A percentile compares a stretch with the other conserved stretches of the same genome.
Conservation (phyloP, 495 filamentous ascomycete genomes). For the Cercophora newfieldiana region DNA sequence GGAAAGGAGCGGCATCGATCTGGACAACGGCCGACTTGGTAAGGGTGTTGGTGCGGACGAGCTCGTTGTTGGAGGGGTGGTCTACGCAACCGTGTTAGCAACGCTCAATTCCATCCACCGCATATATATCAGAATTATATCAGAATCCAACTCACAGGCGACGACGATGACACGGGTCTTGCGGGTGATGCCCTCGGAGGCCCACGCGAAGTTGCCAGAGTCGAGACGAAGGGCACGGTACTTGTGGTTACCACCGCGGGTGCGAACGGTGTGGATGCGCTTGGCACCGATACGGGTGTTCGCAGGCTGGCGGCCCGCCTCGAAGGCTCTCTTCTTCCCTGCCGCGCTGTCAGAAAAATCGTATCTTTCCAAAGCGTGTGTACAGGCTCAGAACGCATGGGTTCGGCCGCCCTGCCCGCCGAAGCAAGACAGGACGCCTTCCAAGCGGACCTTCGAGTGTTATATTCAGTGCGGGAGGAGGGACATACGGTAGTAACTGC, state of each 20-base stretch:
- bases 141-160: conserved; percentile 52
- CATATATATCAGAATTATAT: too few species aligned
- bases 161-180: conserved; percentile 98
- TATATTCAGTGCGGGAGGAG: conserved; percentile 22
- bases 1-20: conserved; percentile 96
- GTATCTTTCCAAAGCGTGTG: conserved; percentile 36
- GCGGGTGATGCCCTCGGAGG: conserved; percentile 92
- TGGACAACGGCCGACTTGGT: conserved; percentile 98
- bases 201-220: conserved; percentile 99
- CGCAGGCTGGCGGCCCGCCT: conserved; percentile 97
- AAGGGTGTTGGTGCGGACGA: conserved; percentile 99
- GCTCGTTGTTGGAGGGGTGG: conserved; percentile 99
- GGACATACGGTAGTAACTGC: conserved; percentile 41
- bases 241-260: conserved; percentile 98
- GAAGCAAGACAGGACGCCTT: conserved; percentile 22
- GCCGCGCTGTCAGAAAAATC: conserved; percentile 37
- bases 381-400: conserved; percentile 64
- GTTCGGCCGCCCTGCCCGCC: conserved; percentile 17
- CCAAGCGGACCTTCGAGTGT: conserved; percentile 58
- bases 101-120: neutral
- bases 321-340: conserved; percentile 92
- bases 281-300: conserved; percentile 98
- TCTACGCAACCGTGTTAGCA: conserved; percentile 28
- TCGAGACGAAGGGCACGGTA: conserved; percentile 99
- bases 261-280: conserved; percentile 98